Evolutionary conservation across 805 yeast species (phyloP).

Genomic region (Schwanniomyces pseudopolymorphus): DNA sequence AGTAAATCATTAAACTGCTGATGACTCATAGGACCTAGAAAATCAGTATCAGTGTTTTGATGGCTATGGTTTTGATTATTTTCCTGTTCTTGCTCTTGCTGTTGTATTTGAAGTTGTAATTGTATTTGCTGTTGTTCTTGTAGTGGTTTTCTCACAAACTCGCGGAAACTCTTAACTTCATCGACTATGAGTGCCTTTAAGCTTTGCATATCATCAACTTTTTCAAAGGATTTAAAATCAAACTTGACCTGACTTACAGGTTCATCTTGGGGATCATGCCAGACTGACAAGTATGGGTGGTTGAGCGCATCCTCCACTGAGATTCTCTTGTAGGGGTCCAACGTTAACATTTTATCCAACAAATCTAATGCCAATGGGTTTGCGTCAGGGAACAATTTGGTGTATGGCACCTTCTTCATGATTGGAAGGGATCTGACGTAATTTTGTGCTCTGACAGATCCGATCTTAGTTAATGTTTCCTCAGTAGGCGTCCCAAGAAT

Average conservation of each 20-base stretch:
- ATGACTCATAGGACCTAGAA: not conserved
- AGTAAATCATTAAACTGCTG: constrained; percentile 7
- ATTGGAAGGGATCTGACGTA: constrained; percentile 85
- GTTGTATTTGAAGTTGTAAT: constrained; percentile 30
- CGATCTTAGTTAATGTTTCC: constrained; percentile 46
- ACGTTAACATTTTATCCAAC: constrained; percentile 77
- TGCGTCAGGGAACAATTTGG: constrained; percentile 74
- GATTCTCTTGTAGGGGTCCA: constrained; percentile 86
- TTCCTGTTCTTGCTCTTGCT: constrained; percentile 20
- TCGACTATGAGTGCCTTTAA: constrained; percentile 77
- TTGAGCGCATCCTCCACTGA: constrained; percentile 87
- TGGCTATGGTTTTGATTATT: not conserved
- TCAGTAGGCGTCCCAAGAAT: constrained; percentile 89
- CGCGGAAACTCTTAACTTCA: constrained; percentile 77
- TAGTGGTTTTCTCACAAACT: constrained; percentile 75
- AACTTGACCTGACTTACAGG: constrained; percentile 78
- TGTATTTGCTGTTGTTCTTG: constrained; percentile 49
- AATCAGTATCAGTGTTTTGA: not conserved
- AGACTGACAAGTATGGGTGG: constrained; percentile 86
- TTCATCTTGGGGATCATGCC: constrained; percentile 96
- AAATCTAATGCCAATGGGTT: constrained; percentile 85
- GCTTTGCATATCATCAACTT: constrained; percentile 70
- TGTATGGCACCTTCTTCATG: constrained; percentile 77
- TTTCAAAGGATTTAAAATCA: constrained; percentile 81
- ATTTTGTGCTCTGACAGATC: constrained; percentile 86